These are phyloP conservation scores for Pelargonium australe DNA, from an alignment of 441 rosid species.

Conservation along the genomic window DNA sequence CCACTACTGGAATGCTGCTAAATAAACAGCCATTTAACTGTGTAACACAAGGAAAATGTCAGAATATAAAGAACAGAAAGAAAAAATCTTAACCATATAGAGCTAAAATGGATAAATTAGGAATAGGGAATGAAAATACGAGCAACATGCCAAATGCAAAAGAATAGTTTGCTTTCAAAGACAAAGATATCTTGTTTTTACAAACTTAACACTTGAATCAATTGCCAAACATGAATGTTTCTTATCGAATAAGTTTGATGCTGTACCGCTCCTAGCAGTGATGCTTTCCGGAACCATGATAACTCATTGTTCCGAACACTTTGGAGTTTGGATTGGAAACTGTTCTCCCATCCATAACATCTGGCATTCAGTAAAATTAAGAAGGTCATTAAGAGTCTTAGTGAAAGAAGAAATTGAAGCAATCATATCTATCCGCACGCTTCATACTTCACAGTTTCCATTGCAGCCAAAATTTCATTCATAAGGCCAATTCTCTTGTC, in stretches of 20 bases:
- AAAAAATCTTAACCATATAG: not conserved
- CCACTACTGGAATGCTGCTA: constrained; percentile 85
- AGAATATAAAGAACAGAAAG: constrained; percentile 9
- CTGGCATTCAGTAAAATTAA: constrained; percentile 38
- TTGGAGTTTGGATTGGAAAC: constrained; percentile 91
- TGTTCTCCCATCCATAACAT: constrained; percentile 98
- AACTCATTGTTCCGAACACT: constrained; percentile 72
- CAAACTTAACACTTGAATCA: not conserved
- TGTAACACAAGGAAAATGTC: constrained; percentile 30
- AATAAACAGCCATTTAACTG: constrained; percentile 66
- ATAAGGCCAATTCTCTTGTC: constrained; percentile 97
- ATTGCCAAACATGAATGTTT: not conserved
- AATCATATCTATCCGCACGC: constrained; percentile 11
- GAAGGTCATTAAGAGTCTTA: constrained; percentile 13
- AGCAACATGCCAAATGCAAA: not conserved
- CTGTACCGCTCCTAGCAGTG: constrained; percentile 78
- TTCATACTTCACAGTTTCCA: constrained; percentile 98
- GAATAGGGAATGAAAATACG: not conserved
- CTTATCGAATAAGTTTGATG: constrained; percentile 16
- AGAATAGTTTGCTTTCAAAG: not conserved
- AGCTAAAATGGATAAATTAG: not conserved
- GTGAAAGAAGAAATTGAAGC: constrained; percentile 8
- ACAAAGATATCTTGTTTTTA: not conserved
- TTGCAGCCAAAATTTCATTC: constrained; percentile 98
- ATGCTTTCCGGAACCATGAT: constrained; percentile 93